Conservation (phyloP, 2,329 filamentous ascomycete species). For the Aspergillus sp. region DNA sequence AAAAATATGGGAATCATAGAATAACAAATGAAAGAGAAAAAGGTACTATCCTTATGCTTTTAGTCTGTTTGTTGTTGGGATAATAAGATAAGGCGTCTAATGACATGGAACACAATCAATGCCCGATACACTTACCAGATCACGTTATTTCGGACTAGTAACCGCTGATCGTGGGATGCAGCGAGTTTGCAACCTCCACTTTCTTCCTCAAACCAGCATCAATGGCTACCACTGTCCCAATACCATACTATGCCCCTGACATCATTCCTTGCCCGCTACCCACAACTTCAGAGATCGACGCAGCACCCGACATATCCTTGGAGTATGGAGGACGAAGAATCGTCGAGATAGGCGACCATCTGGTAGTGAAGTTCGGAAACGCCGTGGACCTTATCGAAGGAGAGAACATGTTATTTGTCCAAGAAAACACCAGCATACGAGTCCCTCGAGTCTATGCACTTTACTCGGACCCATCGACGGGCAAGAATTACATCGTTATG, state of each 20-base stretch:
- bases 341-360: conserved; percentile 15
- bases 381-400: conserved; percentile 31
- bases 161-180: too few species aligned
- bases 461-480: conserved; percentile 22
- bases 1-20: too few species aligned
- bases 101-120: too few species aligned
- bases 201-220: fast-evolving
- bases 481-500: conserved; percentile 35
- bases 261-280: conserved; percentile 5
- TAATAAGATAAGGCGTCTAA: too few species aligned
- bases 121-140: too few species aligned
- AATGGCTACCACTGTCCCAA: neutral
- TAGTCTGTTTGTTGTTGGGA: too few species aligned
- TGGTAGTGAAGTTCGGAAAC: conserved; percentile 21
- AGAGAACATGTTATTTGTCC: conserved; percentile 36
- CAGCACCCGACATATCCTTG: conserved; percentile 1
- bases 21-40: too few species aligned
- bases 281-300: neutral
- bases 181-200: too few species aligned
- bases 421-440: conserved; percentile 23
- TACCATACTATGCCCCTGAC: conserved; percentile 1
- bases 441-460: conserved; percentile 38
- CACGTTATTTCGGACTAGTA: too few species aligned
- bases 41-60: too few species aligned
- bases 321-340: conserved; percentile 5